phyloP scores from a whole-genome alignment of 1,284 basidiomycete genomes.

The Rhodotorula sp. region DNA sequence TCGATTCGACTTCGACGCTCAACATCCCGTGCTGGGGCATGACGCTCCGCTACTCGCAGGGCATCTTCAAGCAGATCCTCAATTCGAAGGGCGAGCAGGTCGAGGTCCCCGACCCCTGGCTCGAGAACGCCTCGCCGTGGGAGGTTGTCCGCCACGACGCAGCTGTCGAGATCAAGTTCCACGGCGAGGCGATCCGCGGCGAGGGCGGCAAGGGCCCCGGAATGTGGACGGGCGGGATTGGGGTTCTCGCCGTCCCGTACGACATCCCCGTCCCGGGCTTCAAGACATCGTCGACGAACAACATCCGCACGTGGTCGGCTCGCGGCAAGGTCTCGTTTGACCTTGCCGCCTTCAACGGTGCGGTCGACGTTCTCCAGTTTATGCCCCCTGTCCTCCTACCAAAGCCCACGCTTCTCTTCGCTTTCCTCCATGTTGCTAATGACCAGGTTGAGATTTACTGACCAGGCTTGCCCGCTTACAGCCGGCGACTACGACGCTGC shows the following conservation, averaged over 20 bases:
- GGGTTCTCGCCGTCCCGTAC: slow-evolving; percentile 85
- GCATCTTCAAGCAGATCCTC: slow-evolving; percentile 86
- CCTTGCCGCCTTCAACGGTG: slow-evolving; percentile 69
- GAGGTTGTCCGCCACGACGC: slow-evolving; percentile 84
- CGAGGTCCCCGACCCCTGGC: slow-evolving; percentile 51
- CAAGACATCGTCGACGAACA: slow-evolving; percentile 53
- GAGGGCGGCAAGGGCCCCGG: slow-evolving; percentile 64
- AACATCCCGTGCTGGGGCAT: slow-evolving; percentile 31
- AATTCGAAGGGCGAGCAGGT: slow-evolving; percentile 75
- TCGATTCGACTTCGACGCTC: slow-evolving; percentile 36
- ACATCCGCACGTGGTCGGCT: slow-evolving; percentile 66
- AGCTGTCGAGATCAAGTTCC: slow-evolving; percentile 73
- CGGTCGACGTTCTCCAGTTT: background rate
- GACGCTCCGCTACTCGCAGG: slow-evolving; percentile 32
- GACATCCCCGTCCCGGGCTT: slow-evolving; percentile 75
- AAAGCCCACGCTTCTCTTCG: no score
- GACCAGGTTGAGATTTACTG: slow-evolving; percentile 54
- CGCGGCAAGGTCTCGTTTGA: slow-evolving; percentile 90
- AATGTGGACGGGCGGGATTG: slow-evolving; percentile 81
- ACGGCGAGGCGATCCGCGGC: slow-evolving; percentile 73
- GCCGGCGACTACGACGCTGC: slow-evolving; percentile 68
- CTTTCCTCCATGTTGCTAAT: slow-evolving; percentile 54
- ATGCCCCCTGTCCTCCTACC: background rate
- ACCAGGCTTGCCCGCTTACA: background rate
- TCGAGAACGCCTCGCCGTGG: slow-evolving; percentile 59